Conservation (phyloP, 805 yeast genomes). For the Saccharomycopsis sp. region DNA sequence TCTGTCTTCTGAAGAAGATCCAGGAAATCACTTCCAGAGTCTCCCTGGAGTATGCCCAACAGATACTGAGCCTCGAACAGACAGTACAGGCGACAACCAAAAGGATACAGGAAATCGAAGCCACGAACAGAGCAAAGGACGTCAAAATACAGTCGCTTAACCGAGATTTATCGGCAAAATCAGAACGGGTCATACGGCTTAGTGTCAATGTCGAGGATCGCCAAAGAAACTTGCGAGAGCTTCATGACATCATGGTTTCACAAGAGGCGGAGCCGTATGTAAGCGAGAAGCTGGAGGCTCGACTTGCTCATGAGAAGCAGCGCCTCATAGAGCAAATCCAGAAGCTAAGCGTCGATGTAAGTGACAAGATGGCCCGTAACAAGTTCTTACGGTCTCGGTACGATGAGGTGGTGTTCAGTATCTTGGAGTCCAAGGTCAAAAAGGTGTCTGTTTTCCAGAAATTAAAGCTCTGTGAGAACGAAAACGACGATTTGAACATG, state of each 20-base stretch:
- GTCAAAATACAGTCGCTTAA: neutral
- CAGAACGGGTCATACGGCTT: neutral
- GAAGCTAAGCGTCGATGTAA: constrained; percentile 15
- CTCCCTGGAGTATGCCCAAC: neutral
- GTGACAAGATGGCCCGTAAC: constrained; percentile 7
- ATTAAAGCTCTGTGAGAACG: constrained; percentile 11
- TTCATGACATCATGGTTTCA: neutral
- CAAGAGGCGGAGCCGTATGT: neutral
- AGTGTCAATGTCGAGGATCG: neutral
- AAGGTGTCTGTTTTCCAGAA: constrained; percentile 11
- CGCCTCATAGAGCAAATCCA: constrained; percentile 11
- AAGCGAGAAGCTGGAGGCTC: neutral
- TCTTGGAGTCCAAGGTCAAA: constrained; percentile 17
- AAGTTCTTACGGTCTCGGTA: constrained; percentile 11
- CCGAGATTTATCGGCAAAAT: neutral
- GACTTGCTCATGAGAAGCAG: neutral
- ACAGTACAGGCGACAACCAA: neutral
- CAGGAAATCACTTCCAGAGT: neutral
- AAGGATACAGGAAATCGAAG: neutral
- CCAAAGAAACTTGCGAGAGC: neutral
- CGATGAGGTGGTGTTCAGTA: constrained; percentile 15
- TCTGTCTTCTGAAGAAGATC: neutral
- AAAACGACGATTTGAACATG: constrained; percentile 14
- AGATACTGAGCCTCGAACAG: neutral
- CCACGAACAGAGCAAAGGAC: neutral